Evolutionary conservation across 805 yeast species (phyloP).

Genomic region (Barnettozyma pratensis): DNA sequence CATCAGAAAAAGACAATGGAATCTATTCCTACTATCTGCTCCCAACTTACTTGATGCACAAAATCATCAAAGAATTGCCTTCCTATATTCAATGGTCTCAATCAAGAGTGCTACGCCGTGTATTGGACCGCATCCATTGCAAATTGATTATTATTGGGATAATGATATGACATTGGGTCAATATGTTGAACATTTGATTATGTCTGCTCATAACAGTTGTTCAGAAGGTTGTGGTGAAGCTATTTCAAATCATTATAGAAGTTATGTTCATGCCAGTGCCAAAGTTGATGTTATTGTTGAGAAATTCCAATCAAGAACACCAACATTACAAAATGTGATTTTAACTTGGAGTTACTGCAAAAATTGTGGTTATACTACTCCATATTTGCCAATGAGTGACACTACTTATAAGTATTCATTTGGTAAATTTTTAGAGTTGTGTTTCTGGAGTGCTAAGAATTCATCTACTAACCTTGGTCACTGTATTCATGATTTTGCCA

Average conservation of each 20-base stretch:
- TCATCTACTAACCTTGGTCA: constrained; percentile 53
- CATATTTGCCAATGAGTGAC: constrained; percentile 77
- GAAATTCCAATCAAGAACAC: constrained; percentile 46
- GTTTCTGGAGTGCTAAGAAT: constrained; percentile 65
- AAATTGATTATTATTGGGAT: constrained; percentile 85
- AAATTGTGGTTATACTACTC: constrained; percentile 67
- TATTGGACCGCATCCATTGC: constrained; percentile 80
- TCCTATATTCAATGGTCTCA: constrained; percentile 78
- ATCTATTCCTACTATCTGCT: constrained; percentile 44
- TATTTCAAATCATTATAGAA: constrained; percentile 69
- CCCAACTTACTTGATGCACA: constrained; percentile 63
- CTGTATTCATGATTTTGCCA: constrained; percentile 78
- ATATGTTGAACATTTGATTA: constrained; percentile 73
- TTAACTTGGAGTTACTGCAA: constrained; percentile 92
- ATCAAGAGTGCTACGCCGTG: constrained; percentile 87
- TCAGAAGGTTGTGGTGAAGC: constrained; percentile 76
- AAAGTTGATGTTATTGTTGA: constrained; percentile 76
- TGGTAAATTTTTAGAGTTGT: constrained; percentile 86
- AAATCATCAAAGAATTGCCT: constrained; percentile 72
- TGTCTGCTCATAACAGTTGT: constrained; percentile 63
- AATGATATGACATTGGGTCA: constrained; percentile 88
- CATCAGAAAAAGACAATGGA: constrained; percentile 57
- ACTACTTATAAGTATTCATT: constrained; percentile 87
- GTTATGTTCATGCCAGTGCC: constrained; percentile 85
- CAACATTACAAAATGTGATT: constrained; percentile 62